Evolutionary conservation across 192 early-diverging fungal genomes (phyloP), one percentile per base, ranked within the genome.

Genomic region (Phycomyces nitens): DNA sequence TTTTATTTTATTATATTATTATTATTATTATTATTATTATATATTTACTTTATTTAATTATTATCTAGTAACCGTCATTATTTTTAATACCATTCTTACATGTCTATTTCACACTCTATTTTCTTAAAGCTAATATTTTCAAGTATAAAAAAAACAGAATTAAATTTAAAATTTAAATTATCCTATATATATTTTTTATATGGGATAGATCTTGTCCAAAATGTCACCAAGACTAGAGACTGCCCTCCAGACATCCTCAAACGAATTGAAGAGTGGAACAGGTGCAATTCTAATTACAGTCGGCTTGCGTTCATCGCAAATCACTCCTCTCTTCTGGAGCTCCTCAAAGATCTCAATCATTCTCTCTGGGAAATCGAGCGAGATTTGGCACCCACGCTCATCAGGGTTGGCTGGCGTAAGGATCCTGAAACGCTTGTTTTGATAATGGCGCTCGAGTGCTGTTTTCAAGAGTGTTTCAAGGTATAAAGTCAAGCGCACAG

Each of bases 221-320:
- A 78, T 56, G 24, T 71, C 21, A 64, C 80, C 80, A 61, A 98
- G 80, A 11, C 78, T 72, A 14, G 76, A 69, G 7, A 89, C 86
- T 70, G 85, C 90, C 43, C 64, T 44, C 61, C 78, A 85, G 11
- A 95, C 91, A 55, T 99, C 97, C 27, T 58, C 70, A 73, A 92
- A 97, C 1, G 82, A 85, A 72, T 94, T 93, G 73, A 97, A 99
- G 26, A 99, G 77, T 15, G 97, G 95, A 15, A 83, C 83, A 10
- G 97, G 97, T 5, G 92, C 88, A 27, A 99, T 75, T 42, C 97
- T 81, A 62, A 99, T 93, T 34, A 91, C 91, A 80, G 94, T 85
- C 0, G 94, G 95, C 65, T 90, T 89, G 29, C 97, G 80, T 64
- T 95, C 91, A 64, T 99, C 97, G 20, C 86, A 85, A 41, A 97